Conservation (phyloP, 1,284 basidiomycete genomes). For the Uromyces viciae-fabae region DNA sequence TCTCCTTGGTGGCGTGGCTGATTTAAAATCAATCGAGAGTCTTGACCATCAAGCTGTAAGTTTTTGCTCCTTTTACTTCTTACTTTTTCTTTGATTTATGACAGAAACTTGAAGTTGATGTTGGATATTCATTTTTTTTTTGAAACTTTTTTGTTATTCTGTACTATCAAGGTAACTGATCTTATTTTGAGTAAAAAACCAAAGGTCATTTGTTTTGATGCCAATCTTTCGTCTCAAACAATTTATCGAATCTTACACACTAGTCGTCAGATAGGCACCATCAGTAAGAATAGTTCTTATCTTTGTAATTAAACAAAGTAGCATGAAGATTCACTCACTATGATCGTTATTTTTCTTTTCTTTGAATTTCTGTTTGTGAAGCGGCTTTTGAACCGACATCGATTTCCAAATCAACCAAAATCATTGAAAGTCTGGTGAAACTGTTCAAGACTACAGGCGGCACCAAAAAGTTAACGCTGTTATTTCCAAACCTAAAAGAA, state of each 20-base stretch:
- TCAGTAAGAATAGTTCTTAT: neutral
- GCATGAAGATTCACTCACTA: neutral
- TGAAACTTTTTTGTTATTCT: neutral
- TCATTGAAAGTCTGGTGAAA: slow-evolving; percentile 64
- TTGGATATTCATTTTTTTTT: neutral
- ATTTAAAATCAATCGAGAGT: slow-evolving; percentile 72
- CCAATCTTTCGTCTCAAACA: slow-evolving; percentile 65
- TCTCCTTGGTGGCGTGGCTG: slow-evolving; percentile 78
- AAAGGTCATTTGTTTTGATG: slow-evolving; percentile 72
- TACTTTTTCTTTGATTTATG: too few relatives aligned
- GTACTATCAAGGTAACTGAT: slow-evolving; percentile 56
- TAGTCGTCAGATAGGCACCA: slow-evolving; percentile 29
- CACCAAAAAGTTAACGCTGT: slow-evolving; percentile 2
- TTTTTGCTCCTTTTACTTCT: neutral
- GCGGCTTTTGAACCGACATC: slow-evolving; percentile 74
- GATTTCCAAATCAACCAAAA: slow-evolving; percentile 67
- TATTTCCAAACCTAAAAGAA: slow-evolving; percentile 26
- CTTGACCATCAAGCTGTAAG: slow-evolving; percentile 58
- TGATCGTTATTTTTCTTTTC: neutral
- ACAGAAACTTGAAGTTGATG: slow-evolving; percentile 26
- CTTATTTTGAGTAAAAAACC: slow-evolving; percentile 60
- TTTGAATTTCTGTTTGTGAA: slow-evolving; percentile 39
- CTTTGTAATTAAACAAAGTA: slow-evolving; percentile 10
- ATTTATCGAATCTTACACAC: slow-evolving; percentile 61
- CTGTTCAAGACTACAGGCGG: neutral